phyloP scores from a whole-genome alignment of 108 stramenopile species.

The Cyclotella atomus region DNA sequence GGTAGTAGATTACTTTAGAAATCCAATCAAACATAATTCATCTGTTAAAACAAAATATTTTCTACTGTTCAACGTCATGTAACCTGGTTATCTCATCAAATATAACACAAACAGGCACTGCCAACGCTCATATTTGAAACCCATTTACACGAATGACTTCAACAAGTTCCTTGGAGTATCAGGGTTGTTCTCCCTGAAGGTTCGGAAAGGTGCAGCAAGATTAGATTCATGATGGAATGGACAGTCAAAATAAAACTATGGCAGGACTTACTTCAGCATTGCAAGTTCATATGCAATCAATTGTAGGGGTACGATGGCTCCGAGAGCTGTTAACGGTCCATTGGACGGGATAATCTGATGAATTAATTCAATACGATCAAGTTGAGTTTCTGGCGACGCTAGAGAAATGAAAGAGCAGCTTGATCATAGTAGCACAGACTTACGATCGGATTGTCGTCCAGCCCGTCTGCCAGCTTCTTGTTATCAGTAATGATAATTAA shows the following conservation, averaged over 20 bases:
- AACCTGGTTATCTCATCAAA: no score
- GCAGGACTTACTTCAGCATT: slow-evolving; percentile 56
- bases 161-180: slow-evolving; percentile 88
- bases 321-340: slow-evolving; percentile 76
- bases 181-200: slow-evolving; percentile 72
- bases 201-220: not conserved
- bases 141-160: slow-evolving; percentile 60
- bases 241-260: no score
- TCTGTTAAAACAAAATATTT: no score
- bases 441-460: slow-evolving; percentile 70
- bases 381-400: no score
- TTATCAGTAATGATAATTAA: slow-evolving; percentile 77
- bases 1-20: no score
- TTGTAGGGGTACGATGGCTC: slow-evolving; percentile 79
- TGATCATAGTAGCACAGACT: not conserved
- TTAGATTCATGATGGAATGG: no score
- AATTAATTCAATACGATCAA: no score
- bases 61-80: no score
- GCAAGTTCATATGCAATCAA: slow-evolving; percentile 90
- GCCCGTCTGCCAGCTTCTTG: slow-evolving; percentile 69
- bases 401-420: not conserved
- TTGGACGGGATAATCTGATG: slow-evolving; percentile 74
- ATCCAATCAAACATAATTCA: no score
- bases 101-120: no score
- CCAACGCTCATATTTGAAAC: no score